phyloP scores from a whole-genome alignment of 129 eudicot species.

The Saussurea involucrata region DNA sequence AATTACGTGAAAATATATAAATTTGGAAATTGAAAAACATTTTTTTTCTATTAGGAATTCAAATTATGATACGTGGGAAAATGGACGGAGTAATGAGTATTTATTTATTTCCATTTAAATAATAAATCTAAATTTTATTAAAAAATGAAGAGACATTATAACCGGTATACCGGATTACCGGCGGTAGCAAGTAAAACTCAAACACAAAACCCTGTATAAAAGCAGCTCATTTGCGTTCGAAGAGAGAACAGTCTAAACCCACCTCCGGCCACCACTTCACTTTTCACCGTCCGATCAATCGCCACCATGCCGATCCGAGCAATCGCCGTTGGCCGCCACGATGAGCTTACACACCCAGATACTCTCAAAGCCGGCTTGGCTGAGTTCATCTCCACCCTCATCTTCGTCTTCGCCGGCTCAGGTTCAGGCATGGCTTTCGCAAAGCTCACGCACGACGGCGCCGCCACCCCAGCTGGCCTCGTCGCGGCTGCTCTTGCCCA shows the following conservation, averaged over 20 bases:
- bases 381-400: conserved; percentile 54
- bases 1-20: background rate
- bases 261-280: background rate
- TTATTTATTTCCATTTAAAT: background rate
- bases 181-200: conserved; percentile 21
- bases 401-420: conserved; percentile 53
- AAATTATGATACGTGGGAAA: background rate
- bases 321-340: conserved; percentile 38
- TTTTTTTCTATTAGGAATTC: background rate
- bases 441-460: conserved; percentile 39
- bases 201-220: conserved; percentile 16
- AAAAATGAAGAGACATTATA: background rate
- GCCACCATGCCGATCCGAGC: conserved; percentile 44
- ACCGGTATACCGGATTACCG: conserved; percentile 43
- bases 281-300: conserved; percentile 6
- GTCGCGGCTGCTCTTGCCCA: conserved; percentile 46
- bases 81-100: background rate
- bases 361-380: conserved; percentile 53
- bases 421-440: conserved; percentile 64
- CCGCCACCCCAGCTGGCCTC: conserved; percentile 42
- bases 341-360: conserved; percentile 37
- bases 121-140: background rate
- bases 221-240: conserved; percentile 26
- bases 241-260: conserved; percentile 11
- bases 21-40: too few relatives aligned